A percentile compares a stretch with the other conserved stretches of the same genome.
Conservation (phyloP, 169 alveolate genomes). For the Plasmodium reichenowi region DNA sequence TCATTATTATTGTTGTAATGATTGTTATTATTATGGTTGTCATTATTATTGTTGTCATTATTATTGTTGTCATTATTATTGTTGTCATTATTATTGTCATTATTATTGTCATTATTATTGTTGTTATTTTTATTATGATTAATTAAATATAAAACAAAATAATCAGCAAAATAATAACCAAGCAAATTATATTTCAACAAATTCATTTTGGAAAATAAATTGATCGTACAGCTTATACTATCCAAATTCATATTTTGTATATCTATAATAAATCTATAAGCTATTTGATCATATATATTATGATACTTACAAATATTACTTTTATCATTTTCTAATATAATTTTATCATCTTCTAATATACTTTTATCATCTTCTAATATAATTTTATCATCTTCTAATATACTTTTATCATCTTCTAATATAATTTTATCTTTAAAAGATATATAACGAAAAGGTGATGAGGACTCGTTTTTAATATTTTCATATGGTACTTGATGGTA, state of each 20-base stretch:
- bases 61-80: no score
- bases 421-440: background rate
- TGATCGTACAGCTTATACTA: slow-evolving; percentile 41
- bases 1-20: no score
- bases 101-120: background rate
- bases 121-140: background rate
- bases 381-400: background rate
- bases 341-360: background rate
- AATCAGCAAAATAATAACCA: slow-evolving; percentile 51
- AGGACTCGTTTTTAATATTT: background rate
- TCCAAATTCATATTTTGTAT: slow-evolving; percentile 20
- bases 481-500: background rate
- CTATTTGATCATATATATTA: slow-evolving; percentile 40
- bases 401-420: background rate
- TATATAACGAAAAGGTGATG: background rate
- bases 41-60: no score
- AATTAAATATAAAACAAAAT: background rate
- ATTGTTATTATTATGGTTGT: no score
- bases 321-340: background rate
- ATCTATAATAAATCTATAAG: slow-evolving; percentile 41
- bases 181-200: slow-evolving; percentile 22
- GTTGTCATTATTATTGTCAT: no score
- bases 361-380: background rate
- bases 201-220: slow-evolving; percentile 42
- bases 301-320: background rate